These are phyloP conservation scores for Neotropicomus parvogracilis DNA, from an alignment of 1,284 basidiomycete species.

Conservation along the genomic window DNA sequence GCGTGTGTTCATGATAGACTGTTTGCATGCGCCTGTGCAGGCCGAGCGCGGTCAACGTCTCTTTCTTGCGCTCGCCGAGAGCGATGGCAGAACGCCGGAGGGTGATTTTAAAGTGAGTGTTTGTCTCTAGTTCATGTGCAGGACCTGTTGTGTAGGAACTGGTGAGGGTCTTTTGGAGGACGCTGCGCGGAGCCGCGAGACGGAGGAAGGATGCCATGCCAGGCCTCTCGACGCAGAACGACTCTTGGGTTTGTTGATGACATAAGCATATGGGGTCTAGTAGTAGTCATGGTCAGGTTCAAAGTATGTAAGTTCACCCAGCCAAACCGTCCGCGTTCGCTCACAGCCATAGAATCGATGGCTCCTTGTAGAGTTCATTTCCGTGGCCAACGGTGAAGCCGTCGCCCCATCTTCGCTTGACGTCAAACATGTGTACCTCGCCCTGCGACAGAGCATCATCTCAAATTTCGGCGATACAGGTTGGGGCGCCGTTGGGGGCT, in stretches of 20 bases:
- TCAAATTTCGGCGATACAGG: slow-evolving; percentile 73
- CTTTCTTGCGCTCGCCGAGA: slow-evolving; percentile 66
- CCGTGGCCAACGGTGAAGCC: slow-evolving; percentile 5
- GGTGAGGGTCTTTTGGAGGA: slow-evolving; percentile 3
- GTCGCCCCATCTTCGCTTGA: slow-evolving; percentile 33
- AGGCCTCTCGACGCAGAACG: too few relatives aligned
- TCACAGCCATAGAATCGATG: slow-evolving; percentile 59
- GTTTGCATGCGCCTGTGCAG: slow-evolving; percentile 78
- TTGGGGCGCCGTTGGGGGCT: slow-evolving; percentile 72
- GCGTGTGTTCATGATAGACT: slow-evolving; percentile 71
- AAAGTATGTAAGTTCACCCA: slow-evolving; percentile 23
- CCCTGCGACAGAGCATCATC: slow-evolving; percentile 68
- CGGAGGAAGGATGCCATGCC: slow-evolving; percentile 7
- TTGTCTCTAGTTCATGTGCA: slow-evolving; percentile 28
- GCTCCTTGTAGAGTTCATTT: slow-evolving; percentile 71
- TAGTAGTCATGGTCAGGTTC: slow-evolving; percentile 26
- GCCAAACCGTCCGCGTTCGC: not conserved
- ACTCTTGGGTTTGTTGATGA: slow-evolving; percentile 17
- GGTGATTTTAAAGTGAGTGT: slow-evolving; percentile 82
- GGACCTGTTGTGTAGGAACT: slow-evolving; percentile 13
- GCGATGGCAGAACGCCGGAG: slow-evolving; percentile 80
- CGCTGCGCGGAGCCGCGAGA: not conserved
- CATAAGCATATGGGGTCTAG: slow-evolving; percentile 14
- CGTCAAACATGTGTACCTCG: slow-evolving; percentile 59
- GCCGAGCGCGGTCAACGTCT: slow-evolving; percentile 72